These are phyloP conservation scores for Candida ficus DNA, from an alignment of 805 yeast genomes.

Conservation along the genomic window DNA sequence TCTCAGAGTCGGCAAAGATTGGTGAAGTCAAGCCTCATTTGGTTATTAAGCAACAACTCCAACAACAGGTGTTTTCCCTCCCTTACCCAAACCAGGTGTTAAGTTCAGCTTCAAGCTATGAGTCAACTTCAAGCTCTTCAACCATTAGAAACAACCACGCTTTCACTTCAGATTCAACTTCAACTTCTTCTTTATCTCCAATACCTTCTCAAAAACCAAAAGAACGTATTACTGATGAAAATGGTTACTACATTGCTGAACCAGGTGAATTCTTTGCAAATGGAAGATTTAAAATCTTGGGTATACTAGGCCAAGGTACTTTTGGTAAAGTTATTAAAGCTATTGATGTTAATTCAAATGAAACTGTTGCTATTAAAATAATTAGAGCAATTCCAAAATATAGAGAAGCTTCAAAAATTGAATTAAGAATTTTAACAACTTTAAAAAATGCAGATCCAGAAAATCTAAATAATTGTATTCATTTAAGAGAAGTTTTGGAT, in stretches of 20 bases:
- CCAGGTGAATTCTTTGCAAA: slow-evolving; percentile 64
- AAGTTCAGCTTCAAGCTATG: slow-evolving; percentile 8
- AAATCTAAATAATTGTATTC: slow-evolving; percentile 73
- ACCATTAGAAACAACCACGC: neutral
- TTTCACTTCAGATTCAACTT: slow-evolving; percentile 4
- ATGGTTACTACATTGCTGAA: slow-evolving; percentile 68
- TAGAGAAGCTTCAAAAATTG: slow-evolving; percentile 92
- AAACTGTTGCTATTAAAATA: slow-evolving; percentile 79
- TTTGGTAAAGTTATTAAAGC: slow-evolving; percentile 88
- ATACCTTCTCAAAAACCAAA: slow-evolving; percentile 9
- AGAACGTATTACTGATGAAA: slow-evolving; percentile 27
- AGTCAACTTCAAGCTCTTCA: slow-evolving; percentile 9
- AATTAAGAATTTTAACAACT: slow-evolving; percentile 74
- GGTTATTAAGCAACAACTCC: slow-evolving; percentile 9
- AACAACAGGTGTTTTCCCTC: too few relatives aligned
- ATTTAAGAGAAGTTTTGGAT: slow-evolving; percentile 85
- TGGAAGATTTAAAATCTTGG: slow-evolving; percentile 57
- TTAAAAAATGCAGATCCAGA: slow-evolving; percentile 61
- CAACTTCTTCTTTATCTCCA: slow-evolving; percentile 18
- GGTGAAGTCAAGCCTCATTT: slow-evolving; percentile 38
- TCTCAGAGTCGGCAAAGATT: slow-evolving; percentile 32
- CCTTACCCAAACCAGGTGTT: too few relatives aligned
- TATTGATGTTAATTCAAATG: slow-evolving; percentile 54
- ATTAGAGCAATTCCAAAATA: slow-evolving; percentile 90
- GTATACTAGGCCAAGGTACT: slow-evolving; percentile 85